Evolutionary conservation across 306 rosid species (phyloP), one percentile per base, ranked within the genome.

Genomic region (Dryas octopetala): DNA sequence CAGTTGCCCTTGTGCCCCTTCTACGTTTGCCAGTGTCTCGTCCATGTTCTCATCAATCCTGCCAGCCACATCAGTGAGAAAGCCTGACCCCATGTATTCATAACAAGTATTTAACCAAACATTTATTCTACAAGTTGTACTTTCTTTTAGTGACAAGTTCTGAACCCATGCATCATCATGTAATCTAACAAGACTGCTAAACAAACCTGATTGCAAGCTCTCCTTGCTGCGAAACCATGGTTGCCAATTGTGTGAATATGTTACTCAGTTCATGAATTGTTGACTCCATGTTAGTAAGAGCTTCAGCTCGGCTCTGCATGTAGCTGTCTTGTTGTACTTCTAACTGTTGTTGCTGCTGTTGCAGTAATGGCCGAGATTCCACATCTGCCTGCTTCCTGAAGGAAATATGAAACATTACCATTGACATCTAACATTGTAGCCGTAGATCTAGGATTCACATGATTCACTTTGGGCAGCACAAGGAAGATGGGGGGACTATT

Each of bases 11-110:
- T 93, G 98, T 47, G 98, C 98, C 62, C 98, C 98, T 78, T 93
- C 98, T 46, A 93, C 98, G 7, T 91, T 89, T 45, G 93, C 73
- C 85, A 93, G 68, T 5, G 98, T 86, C 81, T 93, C 97, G 9
- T 93, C 98, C 96, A 91, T 93, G 86, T 91, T 93, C 80, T 93
- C 97, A 62, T 93, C 98, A 77, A 93, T 93, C 90, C 98, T 93
- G 93, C 73, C 81, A 81, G 44, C 45, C 66, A 61, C 66, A 61
- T 0, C n/a, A 19, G 12, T 7, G 14, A 58, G 32, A 32, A 58
- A 19, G 62, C 38, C 19, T 1, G 19, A 4, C 13, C 38, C 40
- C 38, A 58, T 19, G 10, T 7, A 58, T 58, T 13, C 38, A 55
- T 28, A 28, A 5, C 1, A 13, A 61, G 66, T 12, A 28, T 28